Evolutionary conservation across 768 basidiomycete species (phyloP), one percentile per base, ranked within the genome.

Genomic region (Suillus subaureus): DNA sequence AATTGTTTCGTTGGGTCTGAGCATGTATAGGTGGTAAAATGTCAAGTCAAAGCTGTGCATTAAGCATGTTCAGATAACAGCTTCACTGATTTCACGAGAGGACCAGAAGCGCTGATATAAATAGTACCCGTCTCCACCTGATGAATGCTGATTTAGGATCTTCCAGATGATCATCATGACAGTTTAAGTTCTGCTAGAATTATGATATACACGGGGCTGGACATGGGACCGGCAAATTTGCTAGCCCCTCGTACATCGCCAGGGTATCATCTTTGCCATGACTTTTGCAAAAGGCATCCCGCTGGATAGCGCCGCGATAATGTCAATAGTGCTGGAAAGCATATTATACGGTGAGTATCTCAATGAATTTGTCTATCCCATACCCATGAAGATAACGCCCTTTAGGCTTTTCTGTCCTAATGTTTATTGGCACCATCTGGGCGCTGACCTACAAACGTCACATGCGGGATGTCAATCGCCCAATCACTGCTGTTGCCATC

Each of bases 361-460:
- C n/a, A 62, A 37, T n/a, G 13, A 18, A 1, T 16, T 37, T 4
- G 0, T 15, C 35, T 4, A 11, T 35, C 26, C 13, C 54, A 35
- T 7, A 26, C 9, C 28, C 12, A 35, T 9, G 35, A 28, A 26
- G 33, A 39, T 64, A 33, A 28, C 23, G 21, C 23, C 23, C 13
- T 23, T 8, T 61, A 79, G 79, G 79, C 0, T 77, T 79, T 63
- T 79, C 78, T 6, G 39, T 78, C 33, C 62, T 79, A 45, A 79
- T 79, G 79, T 79, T 77, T 65, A 69, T 71, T 8, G 70, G 68
- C 3, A 75, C 77, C 1, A 51, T 79, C 13, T 75, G 73, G 69
- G 70, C 65, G 1, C 42, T 79, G n/a, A 40, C 65, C 7, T 61
- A 54, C 31, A 61, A 62, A 23, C 67, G 40, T 11, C 42, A 62